Evolutionary conservation across 108 stramenopile genomes (phyloP), one percentile per base, ranked within the genome.

Genomic region (Skeletonema potamos): DNA sequence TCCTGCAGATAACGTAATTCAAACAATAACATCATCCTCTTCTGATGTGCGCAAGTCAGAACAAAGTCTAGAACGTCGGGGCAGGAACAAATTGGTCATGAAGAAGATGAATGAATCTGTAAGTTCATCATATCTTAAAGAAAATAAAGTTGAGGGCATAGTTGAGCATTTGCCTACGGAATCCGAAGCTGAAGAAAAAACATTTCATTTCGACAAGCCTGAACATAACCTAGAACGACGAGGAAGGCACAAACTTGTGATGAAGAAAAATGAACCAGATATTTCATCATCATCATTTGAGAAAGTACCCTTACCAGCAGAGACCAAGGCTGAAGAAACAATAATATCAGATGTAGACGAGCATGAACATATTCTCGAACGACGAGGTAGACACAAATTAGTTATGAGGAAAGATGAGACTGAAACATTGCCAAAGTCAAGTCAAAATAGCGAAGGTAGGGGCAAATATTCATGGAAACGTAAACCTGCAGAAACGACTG

Each of bases 241-340:
- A 61, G 69, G 76, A 26, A 65, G 33, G 27, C 43, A 77, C 57
- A 70, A 66, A 39, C 33, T 77, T 22, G 76, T 77, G 39, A 17
- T 65, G 17, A 77, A 77, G 56, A 77, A 60, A n/a, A 51, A 62
- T 43, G 32, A 34, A 13, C 4, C 61, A 26, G 39, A 26, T 3
- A 41, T n/a, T n/a, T n/a, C n/a, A 3, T 41, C 39, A 41, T 41
- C 39, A n/a, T 3, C 39, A 41, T n/a, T n/a, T 41, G 39, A 41
- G 15, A 13, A 41, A 2, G 39, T 4, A n/a, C 15, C 15, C n/a
- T 3, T 41, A 4, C 39, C 0, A 4, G 2, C 0, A 41, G 15
- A 41, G n/a, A n/a, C 1, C 48, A 51, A 22, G 8, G 22, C 22
- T 22, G 48, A 51, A 51, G 48, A 51, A 22, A 22, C 15, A 51